Evolutionary conservation across 106 monocot species (phyloP).

Genomic region (Dioscorea dumetorum): DNA sequence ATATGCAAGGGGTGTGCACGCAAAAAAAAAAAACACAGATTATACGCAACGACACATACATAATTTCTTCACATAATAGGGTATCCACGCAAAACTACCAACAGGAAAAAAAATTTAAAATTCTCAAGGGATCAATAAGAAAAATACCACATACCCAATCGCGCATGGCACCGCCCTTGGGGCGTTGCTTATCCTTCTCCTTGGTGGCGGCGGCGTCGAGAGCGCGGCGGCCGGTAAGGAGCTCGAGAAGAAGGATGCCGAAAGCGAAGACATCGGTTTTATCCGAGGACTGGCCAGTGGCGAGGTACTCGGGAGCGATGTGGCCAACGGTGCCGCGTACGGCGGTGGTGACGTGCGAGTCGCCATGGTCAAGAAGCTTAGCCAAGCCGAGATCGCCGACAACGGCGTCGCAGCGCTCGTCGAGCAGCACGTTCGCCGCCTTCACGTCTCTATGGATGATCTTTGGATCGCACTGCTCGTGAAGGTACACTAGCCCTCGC

Average conservation of each 20-base stretch:
- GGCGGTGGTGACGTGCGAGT: slow-evolving; percentile 74
- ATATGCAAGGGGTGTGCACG: too few relatives aligned
- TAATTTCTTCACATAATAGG: too few relatives aligned
- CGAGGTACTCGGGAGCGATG: slow-evolving; percentile 74
- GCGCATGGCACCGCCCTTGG: slow-evolving; percentile 30
- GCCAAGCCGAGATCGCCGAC: slow-evolving; percentile 96
- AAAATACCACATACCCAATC: slow-evolving; percentile 34
- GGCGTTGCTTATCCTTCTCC: neutral
- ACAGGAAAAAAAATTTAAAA: too few relatives aligned
- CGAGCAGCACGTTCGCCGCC: slow-evolving; percentile 92
- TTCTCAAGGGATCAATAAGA: neutral
- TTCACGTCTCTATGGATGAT: slow-evolving; percentile 98
- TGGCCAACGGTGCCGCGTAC: slow-evolving; percentile 85
- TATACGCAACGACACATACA: too few relatives aligned
- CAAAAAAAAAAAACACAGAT: too few relatives aligned
- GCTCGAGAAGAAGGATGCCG: slow-evolving; percentile 60
- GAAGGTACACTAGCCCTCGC: slow-evolving; percentile 79
- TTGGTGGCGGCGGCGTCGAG: slow-evolving; percentile 30
- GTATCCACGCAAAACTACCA: too few relatives aligned
- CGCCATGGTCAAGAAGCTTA: slow-evolving; percentile 81
- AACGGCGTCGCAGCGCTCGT: slow-evolving; percentile 68
- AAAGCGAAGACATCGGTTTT: slow-evolving; percentile 78
- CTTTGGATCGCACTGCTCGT: slow-evolving; percentile 99
- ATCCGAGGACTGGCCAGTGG: slow-evolving; percentile 71
- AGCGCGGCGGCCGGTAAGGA: slow-evolving; percentile 49